These are phyloP conservation scores for Heritiera littoralis DNA, from an alignment of 345 rosid species.

Conservation along the genomic window DNA sequence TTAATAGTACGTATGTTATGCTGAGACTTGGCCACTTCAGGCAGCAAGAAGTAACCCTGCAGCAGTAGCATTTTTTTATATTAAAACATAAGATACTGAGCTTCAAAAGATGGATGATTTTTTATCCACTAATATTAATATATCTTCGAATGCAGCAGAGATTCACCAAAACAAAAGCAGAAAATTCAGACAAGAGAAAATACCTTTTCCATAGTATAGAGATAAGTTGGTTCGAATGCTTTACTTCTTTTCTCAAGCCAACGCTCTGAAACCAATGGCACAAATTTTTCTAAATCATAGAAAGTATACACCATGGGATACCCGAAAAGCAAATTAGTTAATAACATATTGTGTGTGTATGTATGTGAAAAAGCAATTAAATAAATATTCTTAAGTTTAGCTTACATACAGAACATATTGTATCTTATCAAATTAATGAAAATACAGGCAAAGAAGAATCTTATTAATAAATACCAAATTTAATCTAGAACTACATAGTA, in stretches of 20 bases:
- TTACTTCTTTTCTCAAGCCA: conserved; percentile 82
- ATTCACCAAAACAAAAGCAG: neutral
- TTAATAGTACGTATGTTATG: conserved; percentile 84
- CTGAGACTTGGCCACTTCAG: conserved; percentile 79
- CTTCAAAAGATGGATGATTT: neutral
- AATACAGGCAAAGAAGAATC: neutral
- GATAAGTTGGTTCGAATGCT: conserved; percentile 85
- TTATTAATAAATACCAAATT: neutral
- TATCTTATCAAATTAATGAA: neutral
- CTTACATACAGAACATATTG: neutral
- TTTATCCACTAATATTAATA: neutral
- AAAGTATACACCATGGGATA: neutral
- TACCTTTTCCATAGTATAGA: conserved; percentile 96
- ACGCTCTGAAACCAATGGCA: conserved; percentile 54
- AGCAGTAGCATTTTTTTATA: conserved; percentile 11
- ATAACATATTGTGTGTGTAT: neutral
- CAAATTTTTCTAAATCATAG: conserved; percentile 10
- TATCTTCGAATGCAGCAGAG: conserved; percentile 14
- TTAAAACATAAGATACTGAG: conserved; percentile 7
- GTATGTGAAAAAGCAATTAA: neutral
- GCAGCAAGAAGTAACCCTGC: conserved; percentile 93
- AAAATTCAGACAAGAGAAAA: conserved; percentile 13
- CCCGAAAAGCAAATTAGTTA: neutral
- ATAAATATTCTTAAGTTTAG: neutral
- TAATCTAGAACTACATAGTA: neutral